Base-by-base conservation (phyloP, 768 basidiomycete genomes). In the Termitomyces sp. region DNA sequence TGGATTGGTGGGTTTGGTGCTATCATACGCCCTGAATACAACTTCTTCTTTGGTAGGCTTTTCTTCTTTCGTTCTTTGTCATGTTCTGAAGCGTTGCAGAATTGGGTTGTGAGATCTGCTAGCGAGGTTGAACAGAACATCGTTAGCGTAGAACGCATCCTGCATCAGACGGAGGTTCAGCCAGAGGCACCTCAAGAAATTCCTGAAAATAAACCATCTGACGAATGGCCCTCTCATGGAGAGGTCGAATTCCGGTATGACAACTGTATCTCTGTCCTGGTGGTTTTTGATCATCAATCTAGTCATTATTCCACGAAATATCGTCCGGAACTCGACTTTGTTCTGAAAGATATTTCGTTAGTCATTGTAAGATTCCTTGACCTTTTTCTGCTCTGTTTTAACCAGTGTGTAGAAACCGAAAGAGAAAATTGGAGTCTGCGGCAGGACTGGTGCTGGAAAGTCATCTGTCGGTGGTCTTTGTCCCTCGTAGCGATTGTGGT, bases 111-210 rank as follows among this genome's bases (percentile, higher is more conserved):
- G 27, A 82, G 90, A 31, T 86, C 86, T 14, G 86, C 88, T 3
- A 89, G 86, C 64, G 94, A 95, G 69, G 90, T 94, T 13, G 94
- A 96, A 67, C 90, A 94, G 64, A 92, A 91, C 62, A 87, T 93
- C 64, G 91, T 94, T 59, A 91, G 90, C 64, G 89, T 92, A 16
- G 94, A 96, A 68, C 86, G 93, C 5, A 88, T 95, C 53, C 69
- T 90, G 27, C 86, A 94, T 64, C 95, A 97, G 65, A 85, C 85
- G 27, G 76, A 87, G 7, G 76, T 96, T 18, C 65, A 76, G 18
- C 76, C 85, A 0, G 95, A 98, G 70, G 92, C 90, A 1, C 83
- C 89, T 0, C 78, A 81, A 43, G 87, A 91, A 58, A 74, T 90
- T 18, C 78, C 82, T 0, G 85, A 85, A 22, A 71, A 68, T 12